These are phyloP conservation scores for Globisporangium orthogonon DNA, from an alignment of 352 stramenopile species.

Conservation along the genomic window DNA sequence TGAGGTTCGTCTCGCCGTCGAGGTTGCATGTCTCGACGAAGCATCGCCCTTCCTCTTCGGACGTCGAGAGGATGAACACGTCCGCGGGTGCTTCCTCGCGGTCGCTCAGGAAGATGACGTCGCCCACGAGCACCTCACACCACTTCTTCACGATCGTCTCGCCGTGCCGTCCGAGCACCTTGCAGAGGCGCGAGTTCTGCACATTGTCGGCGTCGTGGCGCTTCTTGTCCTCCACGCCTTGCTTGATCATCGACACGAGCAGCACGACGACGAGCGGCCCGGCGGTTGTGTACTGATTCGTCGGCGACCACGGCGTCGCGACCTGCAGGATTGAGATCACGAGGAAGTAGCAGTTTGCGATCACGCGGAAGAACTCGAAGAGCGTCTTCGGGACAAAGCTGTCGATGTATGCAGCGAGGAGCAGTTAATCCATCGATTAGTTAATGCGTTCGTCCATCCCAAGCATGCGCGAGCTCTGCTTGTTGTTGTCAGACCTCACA, in stretches of 20 bases:
- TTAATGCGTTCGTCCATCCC: background rate
- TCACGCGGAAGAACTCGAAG: conserved; percentile 92
- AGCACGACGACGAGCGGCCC: conserved; percentile 67
- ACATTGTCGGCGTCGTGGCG: conserved; percentile 59
- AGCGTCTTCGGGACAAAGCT: conserved; percentile 93
- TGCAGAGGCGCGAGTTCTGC: conserved; percentile 55
- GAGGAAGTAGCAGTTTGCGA: conserved; percentile 95
- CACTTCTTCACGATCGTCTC: conserved; percentile 53
- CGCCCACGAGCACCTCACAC: conserved; percentile 71
- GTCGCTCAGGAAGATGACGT: conserved; percentile 45
- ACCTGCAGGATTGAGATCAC: conserved; percentile 91
- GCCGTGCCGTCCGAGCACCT: conserved; percentile 28
- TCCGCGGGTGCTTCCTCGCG: conserved; percentile 60
- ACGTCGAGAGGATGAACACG: conserved; percentile 64
- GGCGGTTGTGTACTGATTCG: conserved; percentile 74
- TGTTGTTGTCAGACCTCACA: conserved; percentile 22
- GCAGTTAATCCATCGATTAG: background rate
- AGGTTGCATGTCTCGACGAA: conserved; percentile 93
- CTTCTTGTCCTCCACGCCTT: conserved; percentile 73
- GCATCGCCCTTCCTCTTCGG: conserved; percentile 67
- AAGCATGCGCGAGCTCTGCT: background rate
- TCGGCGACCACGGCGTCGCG: conserved; percentile 56
- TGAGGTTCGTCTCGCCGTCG: conserved; percentile 94
- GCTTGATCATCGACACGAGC: conserved; percentile 74
- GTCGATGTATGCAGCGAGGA: background rate